Evolutionary conservation across 2,329 filamentous ascomycete genomes (phyloP).

Genomic region (Penicillium corylophilum): DNA sequence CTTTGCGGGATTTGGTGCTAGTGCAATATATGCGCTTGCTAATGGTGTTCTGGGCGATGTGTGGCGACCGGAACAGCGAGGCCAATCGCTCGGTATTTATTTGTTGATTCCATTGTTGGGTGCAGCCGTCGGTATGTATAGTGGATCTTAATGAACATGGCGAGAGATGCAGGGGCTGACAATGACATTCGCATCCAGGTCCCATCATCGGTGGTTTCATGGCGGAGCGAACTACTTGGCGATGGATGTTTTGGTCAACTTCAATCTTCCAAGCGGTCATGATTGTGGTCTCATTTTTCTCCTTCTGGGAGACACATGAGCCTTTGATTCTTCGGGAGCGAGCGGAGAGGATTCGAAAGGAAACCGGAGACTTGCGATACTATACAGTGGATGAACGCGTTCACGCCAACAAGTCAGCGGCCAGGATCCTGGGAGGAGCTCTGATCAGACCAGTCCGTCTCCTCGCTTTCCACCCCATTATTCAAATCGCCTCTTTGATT

Average conservation of each 20-base stretch:
- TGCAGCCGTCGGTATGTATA: slow-evolving; percentile 26
- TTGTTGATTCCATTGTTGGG: slow-evolving; percentile 55
- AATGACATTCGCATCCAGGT: slow-evolving; percentile 40
- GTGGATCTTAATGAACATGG: background rate
- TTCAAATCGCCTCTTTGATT: slow-evolving; percentile 54
- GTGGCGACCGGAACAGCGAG: slow-evolving; percentile 58
- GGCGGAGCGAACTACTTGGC: slow-evolving; percentile 41
- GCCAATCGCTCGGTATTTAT: slow-evolving; percentile 59
- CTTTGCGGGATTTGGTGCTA: slow-evolving; percentile 53
- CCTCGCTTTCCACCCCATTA: slow-evolving; percentile 57
- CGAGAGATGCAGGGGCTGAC: background rate
- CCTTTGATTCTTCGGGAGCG: slow-evolving; percentile 60
- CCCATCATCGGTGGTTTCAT: slow-evolving; percentile 64
- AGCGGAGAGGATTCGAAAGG: slow-evolving; percentile 45
- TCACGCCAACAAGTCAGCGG: slow-evolving; percentile 4
- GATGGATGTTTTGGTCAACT: slow-evolving; percentile 50
- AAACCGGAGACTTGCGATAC: slow-evolving; percentile 30
- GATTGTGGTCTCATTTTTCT: slow-evolving; percentile 58
- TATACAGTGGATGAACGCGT: slow-evolving; percentile 14
- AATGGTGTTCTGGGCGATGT: slow-evolving; percentile 50
- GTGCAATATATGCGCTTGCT: slow-evolving; percentile 43
- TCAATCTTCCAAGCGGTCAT: slow-evolving; percentile 60
- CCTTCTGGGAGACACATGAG: slow-evolving; percentile 61
- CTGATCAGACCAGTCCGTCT: slow-evolving; percentile 56
- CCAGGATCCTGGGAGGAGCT: slow-evolving; percentile 24